Conservation (phyloP, 2,329 filamentous ascomycete genomes). For the Sarocladium kiliense region DNA sequence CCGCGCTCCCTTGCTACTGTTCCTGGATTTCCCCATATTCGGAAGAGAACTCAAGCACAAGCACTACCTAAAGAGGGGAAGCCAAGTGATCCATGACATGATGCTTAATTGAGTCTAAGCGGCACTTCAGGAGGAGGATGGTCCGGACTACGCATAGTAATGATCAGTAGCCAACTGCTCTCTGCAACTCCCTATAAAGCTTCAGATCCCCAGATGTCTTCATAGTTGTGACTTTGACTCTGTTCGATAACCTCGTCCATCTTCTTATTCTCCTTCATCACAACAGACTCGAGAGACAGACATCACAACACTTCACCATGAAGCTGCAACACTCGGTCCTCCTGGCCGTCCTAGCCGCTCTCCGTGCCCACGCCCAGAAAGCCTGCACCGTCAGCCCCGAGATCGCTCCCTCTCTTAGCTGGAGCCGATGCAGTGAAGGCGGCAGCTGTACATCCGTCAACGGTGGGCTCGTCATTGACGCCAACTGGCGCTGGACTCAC, state of each 20-base stretch:
- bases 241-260: too few relatives aligned
- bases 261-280: background rate
- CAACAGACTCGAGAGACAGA: background rate
- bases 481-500: slow-evolving; percentile 60
- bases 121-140: background rate
- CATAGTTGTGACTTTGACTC: too few relatives aligned
- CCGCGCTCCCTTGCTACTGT: too few relatives aligned
- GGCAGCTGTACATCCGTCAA: slow-evolving; percentile 44
- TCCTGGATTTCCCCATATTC: too few relatives aligned
- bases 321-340: slow-evolving; percentile 9
- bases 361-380: slow-evolving; percentile 40
- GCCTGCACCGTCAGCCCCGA: slow-evolving; percentile 43
- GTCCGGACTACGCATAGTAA: background rate
- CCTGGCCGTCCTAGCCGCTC: slow-evolving; percentile 14
- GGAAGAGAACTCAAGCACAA: too few relatives aligned
- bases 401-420: slow-evolving; percentile 47
- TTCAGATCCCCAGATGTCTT: too few relatives aligned
- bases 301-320: background rate
- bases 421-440: slow-evolving; percentile 43
- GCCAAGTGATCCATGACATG: background rate
- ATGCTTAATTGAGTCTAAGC: background rate
- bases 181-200: background rate
- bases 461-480: slow-evolving; percentile 50
- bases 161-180: background rate
- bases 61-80: background rate